phyloP scores from a whole-genome alignment of 805 yeast genomes.

The Komagataella phaffii region DNA sequence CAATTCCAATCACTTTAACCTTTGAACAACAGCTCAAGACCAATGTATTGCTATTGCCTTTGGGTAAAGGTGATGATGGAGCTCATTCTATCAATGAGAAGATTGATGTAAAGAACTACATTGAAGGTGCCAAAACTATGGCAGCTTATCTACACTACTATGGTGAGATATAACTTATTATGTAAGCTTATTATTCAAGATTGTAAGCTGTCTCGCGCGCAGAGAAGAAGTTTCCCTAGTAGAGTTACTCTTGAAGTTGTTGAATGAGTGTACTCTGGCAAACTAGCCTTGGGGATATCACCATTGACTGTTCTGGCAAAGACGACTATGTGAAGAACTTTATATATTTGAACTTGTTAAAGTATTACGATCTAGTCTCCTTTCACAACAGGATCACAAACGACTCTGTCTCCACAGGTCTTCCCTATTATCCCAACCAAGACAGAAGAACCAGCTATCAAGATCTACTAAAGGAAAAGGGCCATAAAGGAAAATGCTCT shows the following conservation, averaged over 20 bases:
- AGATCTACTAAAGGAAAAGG: neutral
- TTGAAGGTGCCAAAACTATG: slow-evolving; percentile 87
- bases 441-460: neutral
- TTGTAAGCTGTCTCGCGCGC: neutral
- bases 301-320: neutral
- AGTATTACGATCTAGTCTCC: slow-evolving; percentile 38
- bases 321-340: slow-evolving; percentile 28
- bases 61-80: slow-evolving; percentile 99
- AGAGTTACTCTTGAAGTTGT: neutral
- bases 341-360: slow-evolving; percentile 36
- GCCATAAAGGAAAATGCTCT: neutral
- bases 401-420: slow-evolving; percentile 29
- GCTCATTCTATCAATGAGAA: slow-evolving; percentile 98
- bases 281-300: neutral
- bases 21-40: slow-evolving; percentile 83
- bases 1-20: slow-evolving; percentile 92
- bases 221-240: neutral
- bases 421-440: slow-evolving; percentile 26
- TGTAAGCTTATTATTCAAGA: neutral
- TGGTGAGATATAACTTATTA: slow-evolving; percentile 12
- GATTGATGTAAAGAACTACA: slow-evolving; percentile 75
- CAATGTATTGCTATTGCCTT: slow-evolving; percentile 79
- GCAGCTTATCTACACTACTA: slow-evolving; percentile 89
- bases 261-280: neutral
- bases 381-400: slow-evolving; percentile 29